Conservation (phyloP, 1,284 basidiomycete genomes). For the Microbotryum intermedium region DNA sequence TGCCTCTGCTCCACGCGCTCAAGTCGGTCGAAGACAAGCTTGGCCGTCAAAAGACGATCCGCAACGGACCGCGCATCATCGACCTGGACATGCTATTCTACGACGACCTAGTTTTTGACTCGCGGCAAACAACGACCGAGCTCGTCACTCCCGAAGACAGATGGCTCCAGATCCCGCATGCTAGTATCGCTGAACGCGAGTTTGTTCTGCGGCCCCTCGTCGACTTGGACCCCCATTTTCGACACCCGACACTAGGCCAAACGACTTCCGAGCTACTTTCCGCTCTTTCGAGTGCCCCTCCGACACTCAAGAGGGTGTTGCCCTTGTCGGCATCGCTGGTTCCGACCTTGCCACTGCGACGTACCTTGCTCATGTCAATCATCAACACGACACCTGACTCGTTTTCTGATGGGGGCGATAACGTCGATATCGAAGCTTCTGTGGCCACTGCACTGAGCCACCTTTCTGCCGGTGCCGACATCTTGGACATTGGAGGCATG, state of each 20-base stretch:
- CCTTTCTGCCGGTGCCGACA: slow-evolving; percentile 54
- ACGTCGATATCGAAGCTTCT: slow-evolving; percentile 44
- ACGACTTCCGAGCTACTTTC: slow-evolving; percentile 48
- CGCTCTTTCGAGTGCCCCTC: slow-evolving; percentile 19
- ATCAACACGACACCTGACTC: slow-evolving; percentile 94
- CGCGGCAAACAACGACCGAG: slow-evolving; percentile 43
- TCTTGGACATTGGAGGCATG: slow-evolving; percentile 90
- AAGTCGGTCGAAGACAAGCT: slow-evolving; percentile 68
- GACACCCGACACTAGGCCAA: slow-evolving; percentile 53
- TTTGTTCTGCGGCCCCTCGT: slow-evolving; percentile 82
- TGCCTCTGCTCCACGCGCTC: slow-evolving; percentile 55
- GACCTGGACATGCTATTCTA: slow-evolving; percentile 87
- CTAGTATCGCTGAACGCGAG: slow-evolving; percentile 69
- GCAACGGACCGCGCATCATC: slow-evolving; percentile 80
- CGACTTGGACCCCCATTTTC: slow-evolving; percentile 68
- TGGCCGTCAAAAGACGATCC: slow-evolving; percentile 70
- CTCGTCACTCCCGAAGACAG: slow-evolving; percentile 42
- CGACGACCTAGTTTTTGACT: slow-evolving; percentile 55
- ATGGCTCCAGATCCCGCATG: slow-evolving; percentile 75
- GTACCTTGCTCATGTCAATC: slow-evolving; percentile 80
- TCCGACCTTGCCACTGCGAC: slow-evolving; percentile 2
- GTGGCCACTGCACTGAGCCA: slow-evolving; percentile 33
- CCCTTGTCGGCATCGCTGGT: slow-evolving; percentile 44
- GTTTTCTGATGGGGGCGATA: slow-evolving; percentile 77
- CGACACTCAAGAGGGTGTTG: slow-evolving; percentile 42